Evolutionary conservation across 768 basidiomycete species (phyloP).

Genomic region (Tephrocybe sp.): DNA sequence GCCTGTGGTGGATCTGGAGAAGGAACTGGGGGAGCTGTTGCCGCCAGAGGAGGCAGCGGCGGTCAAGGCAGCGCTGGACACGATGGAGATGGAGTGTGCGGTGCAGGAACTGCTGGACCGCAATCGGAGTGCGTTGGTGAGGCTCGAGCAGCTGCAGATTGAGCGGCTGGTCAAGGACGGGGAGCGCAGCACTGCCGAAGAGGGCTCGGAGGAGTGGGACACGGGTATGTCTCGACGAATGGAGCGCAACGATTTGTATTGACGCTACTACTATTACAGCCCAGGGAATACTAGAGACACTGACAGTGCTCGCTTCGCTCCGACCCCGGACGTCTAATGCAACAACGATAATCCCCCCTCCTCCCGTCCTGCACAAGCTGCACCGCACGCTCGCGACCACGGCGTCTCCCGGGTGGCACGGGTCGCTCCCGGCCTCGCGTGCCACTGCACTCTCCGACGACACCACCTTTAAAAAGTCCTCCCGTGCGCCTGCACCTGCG

Average conservation of each 20-base stretch:
- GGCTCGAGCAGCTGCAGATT: conserved; percentile 67
- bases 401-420: conserved; percentile 69
- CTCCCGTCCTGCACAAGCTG: conserved; percentile 65
- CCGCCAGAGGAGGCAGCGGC: conserved; percentile 52
- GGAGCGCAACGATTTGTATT: no score
- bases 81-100: conserved; percentile 64
- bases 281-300: conserved; percentile 69
- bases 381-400: conserved; percentile 66
- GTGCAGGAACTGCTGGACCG: conserved; percentile 68
- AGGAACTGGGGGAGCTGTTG: conserved; percentile 53
- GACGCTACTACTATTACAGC: no score
- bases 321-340: conserved; percentile 58
- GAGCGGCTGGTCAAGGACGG: conserved; percentile 49
- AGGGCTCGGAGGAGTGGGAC: conserved; percentile 82
- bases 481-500: conserved; percentile 33
- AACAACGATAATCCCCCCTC: conserved; percentile 62
- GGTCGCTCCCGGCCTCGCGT: conserved; percentile 61
- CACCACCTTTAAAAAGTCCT: conserved; percentile 62
- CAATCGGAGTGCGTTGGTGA: conserved; percentile 61
- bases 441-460: conserved; percentile 71
- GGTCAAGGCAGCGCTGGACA: conserved; percentile 61
- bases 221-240: conserved; percentile 71
- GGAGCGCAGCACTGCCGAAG: conserved; percentile 46
- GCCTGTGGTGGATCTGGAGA: conserved; percentile 30
- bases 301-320: conserved; percentile 66